Evolutionary conservation across 1,284 basidiomycete genomes (phyloP).

Genomic region (Boletus austroedulis): DNA sequence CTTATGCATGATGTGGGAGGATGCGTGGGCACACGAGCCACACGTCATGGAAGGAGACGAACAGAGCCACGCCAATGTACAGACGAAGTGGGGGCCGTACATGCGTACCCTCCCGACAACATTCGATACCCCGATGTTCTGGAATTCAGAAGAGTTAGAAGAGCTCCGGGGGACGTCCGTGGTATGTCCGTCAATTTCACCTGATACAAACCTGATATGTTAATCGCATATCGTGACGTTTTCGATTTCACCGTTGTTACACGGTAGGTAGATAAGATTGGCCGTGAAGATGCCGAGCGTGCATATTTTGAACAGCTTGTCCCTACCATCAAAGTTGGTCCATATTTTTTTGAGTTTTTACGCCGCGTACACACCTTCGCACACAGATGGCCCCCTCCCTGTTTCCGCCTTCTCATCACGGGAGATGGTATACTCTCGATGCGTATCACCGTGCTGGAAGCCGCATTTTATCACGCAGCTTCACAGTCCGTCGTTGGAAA

Average conservation of each 20-base stretch:
- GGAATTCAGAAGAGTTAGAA: constrained; percentile 71
- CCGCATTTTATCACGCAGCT: constrained; percentile 89
- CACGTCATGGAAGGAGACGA: not conserved
- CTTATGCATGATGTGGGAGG: constrained; percentile 95
- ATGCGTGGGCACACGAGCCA: constrained; percentile 40
- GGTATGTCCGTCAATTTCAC: constrained; percentile 59
- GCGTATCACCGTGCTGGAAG: constrained; percentile 91
- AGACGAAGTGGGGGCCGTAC: constrained; percentile 37
- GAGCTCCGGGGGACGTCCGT: constrained; percentile 84
- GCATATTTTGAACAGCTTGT: constrained; percentile 68
- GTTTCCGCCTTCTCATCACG: constrained; percentile 53
- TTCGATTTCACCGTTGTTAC: not conserved
- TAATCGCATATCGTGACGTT: constrained; percentile 4
- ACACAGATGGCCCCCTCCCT: constrained; percentile 65
- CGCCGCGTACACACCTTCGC: not conserved
- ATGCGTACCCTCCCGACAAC: constrained; percentile 57
- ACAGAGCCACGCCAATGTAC: constrained; percentile 43
- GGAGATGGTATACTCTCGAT: constrained; percentile 64
- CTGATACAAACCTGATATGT: not conserved
- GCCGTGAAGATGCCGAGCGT: constrained; percentile 77
- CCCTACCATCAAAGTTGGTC: constrained; percentile 62
- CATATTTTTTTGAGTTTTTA: not conserved
- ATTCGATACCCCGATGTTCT: constrained; percentile 97
- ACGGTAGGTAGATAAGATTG: constrained; percentile 71
- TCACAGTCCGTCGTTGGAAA: constrained; percentile 68